These are phyloP conservation scores for Aschersonia sp. DNA, from an alignment of 2,329 filamentous ascomycete species.

Conservation along the genomic window DNA sequence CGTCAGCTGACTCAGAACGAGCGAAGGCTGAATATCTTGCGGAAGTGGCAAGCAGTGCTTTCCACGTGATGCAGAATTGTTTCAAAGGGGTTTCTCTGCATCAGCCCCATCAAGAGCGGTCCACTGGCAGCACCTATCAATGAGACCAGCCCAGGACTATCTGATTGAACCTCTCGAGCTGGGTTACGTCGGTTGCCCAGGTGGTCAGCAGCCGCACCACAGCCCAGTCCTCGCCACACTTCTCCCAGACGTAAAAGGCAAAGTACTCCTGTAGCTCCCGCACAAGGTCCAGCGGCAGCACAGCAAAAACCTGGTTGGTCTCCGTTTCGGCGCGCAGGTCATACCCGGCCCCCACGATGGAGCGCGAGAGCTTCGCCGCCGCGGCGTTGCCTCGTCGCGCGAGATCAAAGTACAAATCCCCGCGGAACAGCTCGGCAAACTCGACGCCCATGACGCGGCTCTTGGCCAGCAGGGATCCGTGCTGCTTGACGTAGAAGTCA, in stretches of 20 bases:
- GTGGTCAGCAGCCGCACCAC: slow-evolving; percentile 32
- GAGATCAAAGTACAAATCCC: slow-evolving; percentile 29
- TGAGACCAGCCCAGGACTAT: slow-evolving; percentile 11
- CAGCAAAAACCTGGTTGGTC: slow-evolving; percentile 36
- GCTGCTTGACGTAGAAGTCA: slow-evolving; percentile 35
- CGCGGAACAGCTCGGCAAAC: slow-evolving; percentile 32
- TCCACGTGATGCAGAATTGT: no score
- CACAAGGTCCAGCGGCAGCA: slow-evolving; percentile 23
- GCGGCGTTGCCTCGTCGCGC: slow-evolving; percentile 28
- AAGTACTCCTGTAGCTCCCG: slow-evolving; percentile 25
- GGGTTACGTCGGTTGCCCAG: slow-evolving; percentile 29
- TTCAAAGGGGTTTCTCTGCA: no score
- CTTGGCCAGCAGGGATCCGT: slow-evolving; percentile 34
- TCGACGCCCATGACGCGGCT: slow-evolving; percentile 32
- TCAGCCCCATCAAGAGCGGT: neutral
- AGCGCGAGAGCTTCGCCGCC: slow-evolving; percentile 26
- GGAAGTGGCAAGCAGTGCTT: no score
- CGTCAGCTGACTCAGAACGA: no score
- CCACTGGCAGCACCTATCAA: neutral
- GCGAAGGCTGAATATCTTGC: no score
- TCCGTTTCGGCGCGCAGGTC: slow-evolving; percentile 27
- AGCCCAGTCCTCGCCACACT: slow-evolving; percentile 19
- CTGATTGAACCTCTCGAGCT: slow-evolving; percentile 23
- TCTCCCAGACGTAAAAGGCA: slow-evolving; percentile 33
- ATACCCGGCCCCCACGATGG: slow-evolving; percentile 27